A percentile compares a stretch with the other conserved stretches of the same genome.
Conservation (phyloP, 768 basidiomycete species). For the Botryobasidium botryosum region DNA sequence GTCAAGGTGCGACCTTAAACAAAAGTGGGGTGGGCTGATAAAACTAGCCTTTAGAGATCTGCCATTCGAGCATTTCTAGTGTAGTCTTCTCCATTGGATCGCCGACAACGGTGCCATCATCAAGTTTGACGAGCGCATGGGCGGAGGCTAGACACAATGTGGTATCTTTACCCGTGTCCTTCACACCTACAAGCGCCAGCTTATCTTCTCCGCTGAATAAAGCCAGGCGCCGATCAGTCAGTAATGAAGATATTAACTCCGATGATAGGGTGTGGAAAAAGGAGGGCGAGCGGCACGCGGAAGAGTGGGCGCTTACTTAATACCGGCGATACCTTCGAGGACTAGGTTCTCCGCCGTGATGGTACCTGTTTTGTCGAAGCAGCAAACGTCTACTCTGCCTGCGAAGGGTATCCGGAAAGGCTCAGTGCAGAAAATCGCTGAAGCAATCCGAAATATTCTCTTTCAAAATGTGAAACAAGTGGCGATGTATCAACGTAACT, state of each 20-base stretch:
- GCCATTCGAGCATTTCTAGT: constrained; percentile 81
- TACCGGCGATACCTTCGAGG: constrained; percentile 81
- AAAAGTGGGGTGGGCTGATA: neutral
- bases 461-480: neutral
- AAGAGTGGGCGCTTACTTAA: constrained; percentile 43
- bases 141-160: constrained; percentile 82
- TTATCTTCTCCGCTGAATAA: constrained; percentile 37
- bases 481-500: constrained; percentile 16
- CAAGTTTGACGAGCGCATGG: constrained; percentile 84
- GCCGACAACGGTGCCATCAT: constrained; percentile 87
- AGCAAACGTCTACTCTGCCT: constrained; percentile 93
- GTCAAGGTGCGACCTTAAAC: neutral
- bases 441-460: neutral
- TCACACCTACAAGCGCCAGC: constrained; percentile 57
- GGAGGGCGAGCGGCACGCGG: neutral
- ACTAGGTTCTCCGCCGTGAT: constrained; percentile 94
- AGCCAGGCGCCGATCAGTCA: too few species aligned
- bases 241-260: neutral
- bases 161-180: constrained; percentile 58
- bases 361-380: constrained; percentile 98
- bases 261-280: neutral
- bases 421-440: constrained; percentile 97
- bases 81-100: constrained; percentile 99
- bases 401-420: constrained; percentile 96
- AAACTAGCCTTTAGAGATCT: constrained; percentile 36